A percentile compares a stretch with the other conserved stretches of the same genome.
phyloP scores from a whole-genome alignment of 148 eudicot species.

The Dysphania ambrosioides region DNA sequence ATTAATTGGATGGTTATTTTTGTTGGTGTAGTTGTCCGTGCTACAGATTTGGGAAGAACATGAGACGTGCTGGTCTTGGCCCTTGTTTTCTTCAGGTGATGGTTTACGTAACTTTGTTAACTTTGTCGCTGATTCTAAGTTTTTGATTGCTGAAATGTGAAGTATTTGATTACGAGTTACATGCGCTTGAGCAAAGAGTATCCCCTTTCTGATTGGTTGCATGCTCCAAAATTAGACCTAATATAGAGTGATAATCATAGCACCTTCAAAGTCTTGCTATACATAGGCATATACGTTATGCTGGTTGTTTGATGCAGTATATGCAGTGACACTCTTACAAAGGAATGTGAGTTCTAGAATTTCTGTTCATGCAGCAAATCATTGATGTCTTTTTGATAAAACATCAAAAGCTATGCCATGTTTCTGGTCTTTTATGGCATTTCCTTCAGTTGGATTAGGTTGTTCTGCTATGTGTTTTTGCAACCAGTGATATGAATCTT shows the following conservation, averaged over 20 bases:
- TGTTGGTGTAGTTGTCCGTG: conserved; percentile 73
- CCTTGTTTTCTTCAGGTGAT: conserved; percentile 77
- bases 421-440: neutral
- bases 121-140: neutral
- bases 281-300: neutral
- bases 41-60: conserved; percentile 91
- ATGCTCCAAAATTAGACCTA: neutral
- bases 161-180: neutral
- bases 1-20: neutral
- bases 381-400: neutral
- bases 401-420: neutral
- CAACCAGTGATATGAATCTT: neutral
- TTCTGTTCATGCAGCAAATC: neutral
- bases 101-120: conserved; percentile 2
- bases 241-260: neutral
- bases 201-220: neutral
- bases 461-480: neutral
- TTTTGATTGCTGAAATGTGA: neutral
- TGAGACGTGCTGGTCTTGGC: conserved; percentile 84
- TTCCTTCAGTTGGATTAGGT: neutral
- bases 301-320: neutral
- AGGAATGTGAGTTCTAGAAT: neutral
- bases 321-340: neutral
- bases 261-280: neutral
- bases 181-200: neutral